Conservation (phyloP, 306 rosid species). For the Medicago truncatula region DNA sequence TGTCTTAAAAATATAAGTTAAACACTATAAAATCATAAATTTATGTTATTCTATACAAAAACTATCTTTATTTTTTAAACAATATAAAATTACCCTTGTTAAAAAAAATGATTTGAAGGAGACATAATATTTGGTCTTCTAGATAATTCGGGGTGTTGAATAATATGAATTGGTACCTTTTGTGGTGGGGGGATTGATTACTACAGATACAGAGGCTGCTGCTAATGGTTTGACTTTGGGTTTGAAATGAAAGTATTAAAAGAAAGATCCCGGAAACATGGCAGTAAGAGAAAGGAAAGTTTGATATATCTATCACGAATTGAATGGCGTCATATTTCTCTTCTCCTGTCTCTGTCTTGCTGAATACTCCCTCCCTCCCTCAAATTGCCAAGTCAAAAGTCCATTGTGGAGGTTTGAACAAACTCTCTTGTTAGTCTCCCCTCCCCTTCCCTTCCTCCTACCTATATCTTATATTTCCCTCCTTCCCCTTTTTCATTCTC, state of each 20-base stretch:
- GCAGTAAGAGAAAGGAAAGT: background rate
- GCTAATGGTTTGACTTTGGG: background rate
- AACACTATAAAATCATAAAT: no score
- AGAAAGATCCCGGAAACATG: background rate
- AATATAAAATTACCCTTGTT: no score
- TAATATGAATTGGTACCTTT: background rate
- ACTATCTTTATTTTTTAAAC: no score
- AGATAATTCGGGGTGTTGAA: background rate
- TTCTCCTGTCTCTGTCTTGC: background rate
- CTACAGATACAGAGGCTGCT: background rate
- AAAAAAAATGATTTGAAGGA: no score
- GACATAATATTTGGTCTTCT: no score
- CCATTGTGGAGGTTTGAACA: background rate
- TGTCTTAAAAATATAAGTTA: no score
- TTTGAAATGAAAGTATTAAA: background rate
- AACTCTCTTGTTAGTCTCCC: background rate
- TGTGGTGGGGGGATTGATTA: background rate
- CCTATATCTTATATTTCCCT: background rate
- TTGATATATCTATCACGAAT: no score
- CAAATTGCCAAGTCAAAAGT: background rate
- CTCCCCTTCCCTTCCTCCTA: background rate
- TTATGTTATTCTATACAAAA: no score
- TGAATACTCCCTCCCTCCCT: background rate
- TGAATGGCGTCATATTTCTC: background rate
- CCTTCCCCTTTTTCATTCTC: background rate